These are phyloP conservation scores for Pezicula rhizophila DNA, from an alignment of 2,329 filamentous ascomycete species.

Conservation along the genomic window DNA sequence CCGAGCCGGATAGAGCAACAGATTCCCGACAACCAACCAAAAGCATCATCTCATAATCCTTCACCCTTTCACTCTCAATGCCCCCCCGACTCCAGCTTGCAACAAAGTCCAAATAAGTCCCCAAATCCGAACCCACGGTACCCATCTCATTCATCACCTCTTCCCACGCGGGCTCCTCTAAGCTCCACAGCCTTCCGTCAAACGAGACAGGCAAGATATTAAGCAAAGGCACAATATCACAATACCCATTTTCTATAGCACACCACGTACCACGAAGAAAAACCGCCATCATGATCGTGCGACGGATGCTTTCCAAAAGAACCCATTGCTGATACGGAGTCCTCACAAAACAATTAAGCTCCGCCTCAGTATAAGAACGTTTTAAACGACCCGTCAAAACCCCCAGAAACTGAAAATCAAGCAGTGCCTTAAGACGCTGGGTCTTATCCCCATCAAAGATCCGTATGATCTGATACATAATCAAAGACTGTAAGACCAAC, in stretches of 20 bases:
- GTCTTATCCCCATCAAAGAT: slow-evolving; percentile 23
- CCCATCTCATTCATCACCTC: not conserved
- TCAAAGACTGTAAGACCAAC: slow-evolving; percentile 16
- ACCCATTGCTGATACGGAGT: slow-evolving; percentile 21
- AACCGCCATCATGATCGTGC: slow-evolving; percentile 18
- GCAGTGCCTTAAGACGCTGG: slow-evolving; percentile 19
- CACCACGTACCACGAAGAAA: slow-evolving; percentile 13
- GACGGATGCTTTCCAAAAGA: slow-evolving; percentile 28
- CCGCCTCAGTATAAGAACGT: slow-evolving; percentile 2
- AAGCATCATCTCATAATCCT: not conserved
- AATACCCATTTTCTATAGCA: slow-evolving; percentile 9
- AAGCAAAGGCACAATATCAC: slow-evolving; percentile 7
- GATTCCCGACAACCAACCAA: not conserved
- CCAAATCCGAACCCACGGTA: not conserved
- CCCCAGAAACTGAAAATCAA: slow-evolving; percentile 17
- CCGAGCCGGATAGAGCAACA: too few relatives aligned
- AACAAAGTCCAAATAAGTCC: slow-evolving; percentile 8
- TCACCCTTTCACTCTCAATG: not conserved
- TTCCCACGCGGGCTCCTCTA: not conserved
- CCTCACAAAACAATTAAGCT: not conserved
- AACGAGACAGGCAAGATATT: slow-evolving; percentile 8
- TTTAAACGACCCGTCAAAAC: slow-evolving; percentile 20
- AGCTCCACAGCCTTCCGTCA: slow-evolving; percentile 7
- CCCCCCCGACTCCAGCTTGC: slow-evolving; percentile 2
- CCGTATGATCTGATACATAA: slow-evolving; percentile 26